A percentile compares a stretch with the other conserved stretches of the same genome.
Evolutionary conservation across 306 rosid species (phyloP).

Genomic region (Lupinus albus): DNA sequence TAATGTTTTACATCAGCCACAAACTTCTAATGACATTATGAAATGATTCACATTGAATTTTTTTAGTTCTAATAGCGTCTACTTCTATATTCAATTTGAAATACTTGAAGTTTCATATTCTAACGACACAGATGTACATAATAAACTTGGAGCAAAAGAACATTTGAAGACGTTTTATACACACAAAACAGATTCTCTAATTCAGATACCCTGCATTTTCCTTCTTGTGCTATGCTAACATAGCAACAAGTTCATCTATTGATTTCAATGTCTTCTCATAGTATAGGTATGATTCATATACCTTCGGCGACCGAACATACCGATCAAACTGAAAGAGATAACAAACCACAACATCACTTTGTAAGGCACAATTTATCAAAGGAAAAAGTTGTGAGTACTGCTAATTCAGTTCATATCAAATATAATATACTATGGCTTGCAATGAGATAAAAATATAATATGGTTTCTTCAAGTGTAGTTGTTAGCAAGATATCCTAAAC

Average conservation of each 20-base stretch:
- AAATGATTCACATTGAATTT: constrained; percentile 1
- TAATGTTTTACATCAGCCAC: background rate
- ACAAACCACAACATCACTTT: background rate
- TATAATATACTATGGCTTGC: too few relatives aligned
- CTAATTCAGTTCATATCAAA: too few relatives aligned
- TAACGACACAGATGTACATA: constrained; percentile 5
- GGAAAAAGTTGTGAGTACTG: background rate
- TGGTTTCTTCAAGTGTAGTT: too few relatives aligned
- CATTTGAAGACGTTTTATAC: constrained; percentile 15
- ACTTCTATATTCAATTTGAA: constrained; percentile 23
- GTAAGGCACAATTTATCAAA: background rate
- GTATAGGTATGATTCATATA: constrained; percentile 85
- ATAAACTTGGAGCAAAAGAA: constrained; percentile 5
- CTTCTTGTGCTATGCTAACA: constrained; percentile 54
- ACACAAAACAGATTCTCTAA: constrained; percentile 18
- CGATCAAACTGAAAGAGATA: constrained; percentile 43
- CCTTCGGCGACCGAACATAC: constrained; percentile 79
- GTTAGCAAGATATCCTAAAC: too few relatives aligned
- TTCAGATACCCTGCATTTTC: constrained; percentile 22
- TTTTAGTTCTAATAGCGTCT: background rate
- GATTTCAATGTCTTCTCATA: constrained; percentile 94
- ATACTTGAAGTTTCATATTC: constrained; percentile 5
- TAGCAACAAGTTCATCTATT: constrained; percentile 71
- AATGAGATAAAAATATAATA: too few relatives aligned
- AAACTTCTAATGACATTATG: background rate